Percentiles rank a stretch among this genome's conserved stretches.
These are phyloP conservation scores for Goniomonas avonlea DNA, from an alignment of 78 protist genomes.

Conservation along the genomic window DNA sequence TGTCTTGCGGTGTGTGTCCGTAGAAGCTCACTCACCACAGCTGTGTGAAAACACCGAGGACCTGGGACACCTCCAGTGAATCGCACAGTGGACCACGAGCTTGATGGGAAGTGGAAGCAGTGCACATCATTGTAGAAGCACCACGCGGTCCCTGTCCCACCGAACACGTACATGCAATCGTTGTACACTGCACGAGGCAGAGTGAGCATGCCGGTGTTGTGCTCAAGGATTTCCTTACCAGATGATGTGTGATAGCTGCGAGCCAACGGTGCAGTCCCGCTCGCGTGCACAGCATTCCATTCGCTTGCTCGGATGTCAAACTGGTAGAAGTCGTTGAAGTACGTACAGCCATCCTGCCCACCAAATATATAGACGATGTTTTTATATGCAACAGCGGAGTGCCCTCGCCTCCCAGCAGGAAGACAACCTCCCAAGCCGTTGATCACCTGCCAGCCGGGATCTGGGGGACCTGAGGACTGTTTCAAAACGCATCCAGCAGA, in stretches of 20 bases:
- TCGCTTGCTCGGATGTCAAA: too few species aligned
- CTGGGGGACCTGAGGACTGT: too few species aligned
- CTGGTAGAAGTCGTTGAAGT: background rate
- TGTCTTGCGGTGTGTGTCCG: too few species aligned
- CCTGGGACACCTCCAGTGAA: too few species aligned
- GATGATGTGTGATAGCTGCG: slow-evolving; percentile 15
- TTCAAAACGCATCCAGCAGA: too few species aligned
- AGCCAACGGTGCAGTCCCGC: background rate
- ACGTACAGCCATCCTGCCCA: background rate
- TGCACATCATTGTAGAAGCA: background rate
- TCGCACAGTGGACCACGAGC: too few species aligned
- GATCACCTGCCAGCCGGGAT: too few species aligned
- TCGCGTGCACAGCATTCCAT: background rate
- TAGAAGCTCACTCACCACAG: background rate
- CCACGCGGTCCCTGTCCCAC: background rate
- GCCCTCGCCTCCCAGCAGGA: too few species aligned
- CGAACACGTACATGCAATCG: background rate
- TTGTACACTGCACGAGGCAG: background rate
- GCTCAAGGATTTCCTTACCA: too few species aligned
- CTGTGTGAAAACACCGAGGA: slow-evolving; percentile 1
- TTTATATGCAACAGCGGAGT: too few species aligned
- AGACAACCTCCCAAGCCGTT: too few species aligned
- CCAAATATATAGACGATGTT: background rate
- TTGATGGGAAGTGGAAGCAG: background rate
- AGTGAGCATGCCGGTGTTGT: too few species aligned